Conservation (phyloP, 805 yeast genomes). For the Zygosaccharomyces siamensis region DNA sequence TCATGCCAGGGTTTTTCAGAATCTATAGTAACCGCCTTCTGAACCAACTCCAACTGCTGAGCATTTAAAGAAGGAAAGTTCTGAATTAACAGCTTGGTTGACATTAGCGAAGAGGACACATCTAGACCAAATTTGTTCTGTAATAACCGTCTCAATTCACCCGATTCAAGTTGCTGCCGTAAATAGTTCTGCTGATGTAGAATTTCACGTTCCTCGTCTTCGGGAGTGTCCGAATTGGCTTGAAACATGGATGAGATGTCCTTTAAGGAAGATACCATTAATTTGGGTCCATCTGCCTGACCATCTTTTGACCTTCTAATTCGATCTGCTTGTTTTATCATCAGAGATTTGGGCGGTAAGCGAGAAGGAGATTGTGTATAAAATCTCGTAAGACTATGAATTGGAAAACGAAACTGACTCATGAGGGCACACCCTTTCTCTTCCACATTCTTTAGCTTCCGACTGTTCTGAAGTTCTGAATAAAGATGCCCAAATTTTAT, state of each 20-base stretch:
- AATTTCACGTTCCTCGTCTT: constrained; percentile 22
- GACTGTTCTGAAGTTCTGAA: too few species aligned
- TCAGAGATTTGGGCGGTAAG: constrained; percentile 20
- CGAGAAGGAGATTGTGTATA: constrained; percentile 8
- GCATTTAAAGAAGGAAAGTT: constrained; percentile 13
- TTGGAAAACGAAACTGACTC: background rate
- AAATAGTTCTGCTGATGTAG: constrained; percentile 9
- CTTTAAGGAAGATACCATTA: constrained; percentile 19
- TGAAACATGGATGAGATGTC: constrained; percentile 28
- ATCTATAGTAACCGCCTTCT: constrained; percentile 27
- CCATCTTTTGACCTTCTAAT: constrained; percentile 8
- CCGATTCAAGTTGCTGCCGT: constrained; percentile 11
- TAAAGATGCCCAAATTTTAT: too few species aligned
- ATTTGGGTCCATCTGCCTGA: constrained; percentile 5
- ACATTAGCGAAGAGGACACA: background rate
- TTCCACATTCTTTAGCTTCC: background rate
- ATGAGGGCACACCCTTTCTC: background rate
- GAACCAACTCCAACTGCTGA: constrained; percentile 16
- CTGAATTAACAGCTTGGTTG: constrained; percentile 5
- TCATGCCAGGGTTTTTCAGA: constrained; percentile 50
- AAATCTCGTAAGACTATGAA: background rate
- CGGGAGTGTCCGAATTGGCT: constrained; percentile 23
- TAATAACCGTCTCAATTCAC: constrained; percentile 17
- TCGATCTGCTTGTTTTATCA: constrained; percentile 22
- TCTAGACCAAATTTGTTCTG: constrained; percentile 13